phyloP scores from a whole-genome alignment of 352 stramenopile genomes.

The Peronosclerospora sorghi region DNA sequence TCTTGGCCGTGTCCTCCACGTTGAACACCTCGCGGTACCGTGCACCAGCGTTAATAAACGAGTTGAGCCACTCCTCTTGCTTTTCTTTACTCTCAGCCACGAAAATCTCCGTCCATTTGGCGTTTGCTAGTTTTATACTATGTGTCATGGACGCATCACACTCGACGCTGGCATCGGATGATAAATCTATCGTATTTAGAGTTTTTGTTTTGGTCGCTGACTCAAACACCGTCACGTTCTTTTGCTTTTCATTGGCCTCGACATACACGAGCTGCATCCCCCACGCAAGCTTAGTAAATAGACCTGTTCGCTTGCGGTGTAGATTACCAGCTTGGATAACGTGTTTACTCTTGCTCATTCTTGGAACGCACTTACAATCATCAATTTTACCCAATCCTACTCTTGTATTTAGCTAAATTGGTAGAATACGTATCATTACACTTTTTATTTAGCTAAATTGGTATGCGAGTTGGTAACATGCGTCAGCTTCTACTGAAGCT shows the following conservation, averaged over 20 bases:
- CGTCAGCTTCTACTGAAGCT: slow-evolving; percentile 9
- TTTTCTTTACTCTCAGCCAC: slow-evolving; percentile 25
- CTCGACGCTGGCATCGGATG: slow-evolving; percentile 22
- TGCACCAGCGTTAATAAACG: slow-evolving; percentile 35
- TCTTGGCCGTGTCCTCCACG: slow-evolving; percentile 16
- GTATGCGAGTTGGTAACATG: too few relatives aligned
- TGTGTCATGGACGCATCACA: slow-evolving; percentile 18
- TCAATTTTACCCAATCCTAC: too few relatives aligned
- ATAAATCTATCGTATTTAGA: slow-evolving; percentile 16
- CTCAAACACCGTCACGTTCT: slow-evolving; percentile 39
- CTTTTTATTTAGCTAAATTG: too few relatives aligned
- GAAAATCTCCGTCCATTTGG: slow-evolving; percentile 22
- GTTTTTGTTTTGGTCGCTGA: slow-evolving; percentile 20
- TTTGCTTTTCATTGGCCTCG: slow-evolving; percentile 30
- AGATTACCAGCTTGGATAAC: slow-evolving; percentile 24
- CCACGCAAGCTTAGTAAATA: slow-evolving; percentile 20
- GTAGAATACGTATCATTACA: too few relatives aligned
- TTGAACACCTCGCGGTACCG: slow-evolving; percentile 35
- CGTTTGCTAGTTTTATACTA: slow-evolving; percentile 35
- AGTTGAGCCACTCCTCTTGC: slow-evolving; percentile 40
- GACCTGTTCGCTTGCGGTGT: slow-evolving; percentile 13
- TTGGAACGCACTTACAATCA: too few relatives aligned
- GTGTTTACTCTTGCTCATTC: slow-evolving; percentile 15
- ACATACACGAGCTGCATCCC: slow-evolving; percentile 24
- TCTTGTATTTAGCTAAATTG: too few relatives aligned